A percentile compares a stretch with the other conserved stretches of the same genome.
phyloP scores from a whole-genome alignment of 1,284 basidiomycete species.

The Fereydounia khargensis region DNA sequence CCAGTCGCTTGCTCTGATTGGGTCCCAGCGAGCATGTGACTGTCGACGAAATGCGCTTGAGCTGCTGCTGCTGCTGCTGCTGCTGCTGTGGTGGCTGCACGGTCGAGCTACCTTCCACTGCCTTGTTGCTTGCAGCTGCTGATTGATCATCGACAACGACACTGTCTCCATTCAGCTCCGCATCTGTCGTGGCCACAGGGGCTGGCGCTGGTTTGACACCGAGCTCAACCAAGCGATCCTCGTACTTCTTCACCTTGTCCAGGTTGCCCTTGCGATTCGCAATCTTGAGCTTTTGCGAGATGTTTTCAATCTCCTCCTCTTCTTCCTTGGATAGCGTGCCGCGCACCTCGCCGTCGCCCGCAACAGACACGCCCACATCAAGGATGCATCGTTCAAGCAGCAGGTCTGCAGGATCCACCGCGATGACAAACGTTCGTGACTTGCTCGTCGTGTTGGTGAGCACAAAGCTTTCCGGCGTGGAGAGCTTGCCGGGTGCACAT shows the following conservation, averaged over 20 bases:
- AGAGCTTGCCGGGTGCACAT: slow-evolving; percentile 38
- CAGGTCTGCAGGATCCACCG: slow-evolving; percentile 45
- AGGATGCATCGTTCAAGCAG: slow-evolving; percentile 28
- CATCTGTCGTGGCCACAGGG: background rate
- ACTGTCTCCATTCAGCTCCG: background rate
- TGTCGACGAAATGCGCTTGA: slow-evolving; percentile 37
- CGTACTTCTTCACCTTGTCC: slow-evolving; percentile 62
- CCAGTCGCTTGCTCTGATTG: slow-evolving; percentile 43
- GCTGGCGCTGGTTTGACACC: slow-evolving; percentile 50
- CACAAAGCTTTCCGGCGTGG: slow-evolving; percentile 54
- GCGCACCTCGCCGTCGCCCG: slow-evolving; percentile 51
- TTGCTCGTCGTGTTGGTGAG: slow-evolving; percentile 60
- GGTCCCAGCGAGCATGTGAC: slow-evolving; percentile 46
- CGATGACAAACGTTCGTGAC: slow-evolving; percentile 60
- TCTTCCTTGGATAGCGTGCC: slow-evolving; percentile 60
- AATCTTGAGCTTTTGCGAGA: slow-evolving; percentile 63
- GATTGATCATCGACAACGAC: background rate
- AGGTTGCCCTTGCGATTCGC: slow-evolving; percentile 61
- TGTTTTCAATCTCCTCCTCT: slow-evolving; percentile 62
- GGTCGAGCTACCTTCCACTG: too few species aligned
- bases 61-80: slow-evolving; percentile 14
- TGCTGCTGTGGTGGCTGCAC: too few species aligned
- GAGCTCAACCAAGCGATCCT: slow-evolving; percentile 59
- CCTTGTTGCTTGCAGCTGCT: background rate
- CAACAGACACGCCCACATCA: slow-evolving; percentile 22